Evolutionary conservation across 2,329 filamentous ascomycete genomes (phyloP).

Genomic region (Beauveria rudraprayagi): DNA sequence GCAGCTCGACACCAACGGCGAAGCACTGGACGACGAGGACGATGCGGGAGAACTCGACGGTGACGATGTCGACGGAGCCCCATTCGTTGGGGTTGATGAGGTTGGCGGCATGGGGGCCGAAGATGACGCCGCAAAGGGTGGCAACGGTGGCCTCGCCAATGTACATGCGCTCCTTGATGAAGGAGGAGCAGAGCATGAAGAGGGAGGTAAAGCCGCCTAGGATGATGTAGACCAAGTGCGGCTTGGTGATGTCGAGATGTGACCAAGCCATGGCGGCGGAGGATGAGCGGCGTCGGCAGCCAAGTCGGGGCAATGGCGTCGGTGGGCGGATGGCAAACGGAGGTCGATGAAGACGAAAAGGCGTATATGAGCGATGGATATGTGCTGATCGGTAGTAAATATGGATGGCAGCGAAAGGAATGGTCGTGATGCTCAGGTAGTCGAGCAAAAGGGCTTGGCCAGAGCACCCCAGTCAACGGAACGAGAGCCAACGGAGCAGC

Average conservation of each 20-base stretch:
- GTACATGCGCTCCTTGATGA: conserved; percentile 97
- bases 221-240: conserved; percentile 97
- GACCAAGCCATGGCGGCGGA: conserved; percentile 60
- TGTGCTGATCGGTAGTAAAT: not conserved
- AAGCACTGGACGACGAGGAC: conserved; percentile 91
- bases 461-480: conserved; percentile 13
- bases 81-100: conserved; percentile 69
- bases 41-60: conserved; percentile 81
- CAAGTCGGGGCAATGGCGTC: not conserved
- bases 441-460: not conserved
- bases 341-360: not conserved
- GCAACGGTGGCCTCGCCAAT: conserved; percentile 97
- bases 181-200: conserved; percentile 96
- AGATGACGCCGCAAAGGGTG: conserved; percentile 79
- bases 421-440: not conserved
- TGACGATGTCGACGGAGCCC: conserved; percentile 80
- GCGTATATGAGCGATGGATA: not conserved
- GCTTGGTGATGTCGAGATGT: conserved; percentile 78
- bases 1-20: conserved; percentile 82
- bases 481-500: conserved; percentile 1
- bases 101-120: conserved; percentile 76
- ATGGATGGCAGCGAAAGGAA: not conserved
- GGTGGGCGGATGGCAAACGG: not conserved
- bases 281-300: not conserved
- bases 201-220: conserved; percentile 93